A percentile compares a stretch with the other conserved stretches of the same genome.
Evolutionary conservation across 1,284 basidiomycete genomes (phyloP).

Genomic region (Ustilago shanxiensis): DNA sequence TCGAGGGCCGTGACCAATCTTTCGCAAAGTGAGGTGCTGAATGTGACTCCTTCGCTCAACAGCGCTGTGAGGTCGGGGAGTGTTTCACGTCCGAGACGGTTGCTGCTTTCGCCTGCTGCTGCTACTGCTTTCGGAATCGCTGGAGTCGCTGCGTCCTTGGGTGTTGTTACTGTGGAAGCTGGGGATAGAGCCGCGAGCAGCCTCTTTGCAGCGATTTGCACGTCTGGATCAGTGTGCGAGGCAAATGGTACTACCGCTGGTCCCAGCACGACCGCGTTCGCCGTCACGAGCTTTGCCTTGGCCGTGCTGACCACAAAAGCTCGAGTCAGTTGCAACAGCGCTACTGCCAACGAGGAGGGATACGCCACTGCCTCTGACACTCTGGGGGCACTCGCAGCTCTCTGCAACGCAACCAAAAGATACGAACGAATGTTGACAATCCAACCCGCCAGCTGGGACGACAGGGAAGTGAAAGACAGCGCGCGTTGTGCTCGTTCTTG

Average conservation of each 20-base stretch:
- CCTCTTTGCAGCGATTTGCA: constrained; percentile 14
- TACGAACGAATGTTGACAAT: constrained; percentile 40
- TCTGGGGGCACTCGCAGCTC: constrained; percentile 13
- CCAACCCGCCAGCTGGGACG: constrained; percentile 40
- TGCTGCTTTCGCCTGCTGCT: background rate
- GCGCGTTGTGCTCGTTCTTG: constrained; percentile 37
- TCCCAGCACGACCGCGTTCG: constrained; percentile 15
- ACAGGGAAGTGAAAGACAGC: constrained; percentile 43
- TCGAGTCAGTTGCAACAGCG: constrained; percentile 27
- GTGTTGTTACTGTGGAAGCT: background rate
- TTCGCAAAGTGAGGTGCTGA: background rate
- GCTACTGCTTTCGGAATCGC: background rate
- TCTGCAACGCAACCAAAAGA: constrained; percentile 24
- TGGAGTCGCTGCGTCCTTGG: background rate
- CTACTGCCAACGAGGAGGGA: constrained; percentile 17
- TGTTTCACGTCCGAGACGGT: background rate
- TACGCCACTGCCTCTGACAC: constrained; percentile 4
- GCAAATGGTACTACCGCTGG: constrained; percentile 19
- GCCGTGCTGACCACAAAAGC: constrained; percentile 27
- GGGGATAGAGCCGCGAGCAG: constrained; percentile 10
- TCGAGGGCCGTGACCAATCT: constrained; percentile 9
- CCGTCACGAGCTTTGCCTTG: constrained; percentile 19
- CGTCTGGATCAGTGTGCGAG: constrained; percentile 27
- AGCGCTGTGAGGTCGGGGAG: background rate
- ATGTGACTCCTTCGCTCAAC: background rate